Percentiles rank a stretch among this genome's conserved stretches.
Conservation (phyloP, 148 eudicot species). For the Nepenthes gracilis region DNA sequence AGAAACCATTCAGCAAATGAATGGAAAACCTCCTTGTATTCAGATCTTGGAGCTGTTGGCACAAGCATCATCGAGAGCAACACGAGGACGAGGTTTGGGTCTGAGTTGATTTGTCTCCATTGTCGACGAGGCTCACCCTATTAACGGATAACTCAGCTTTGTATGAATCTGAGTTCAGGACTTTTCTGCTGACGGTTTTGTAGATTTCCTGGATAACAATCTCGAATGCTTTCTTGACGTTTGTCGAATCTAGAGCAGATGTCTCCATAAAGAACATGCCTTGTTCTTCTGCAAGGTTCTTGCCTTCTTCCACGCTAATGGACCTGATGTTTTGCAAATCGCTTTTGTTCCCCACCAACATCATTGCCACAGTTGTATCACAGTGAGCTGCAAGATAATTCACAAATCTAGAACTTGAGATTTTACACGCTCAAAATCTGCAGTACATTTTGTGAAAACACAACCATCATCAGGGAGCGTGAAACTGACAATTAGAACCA, state of each 20-base stretch:
- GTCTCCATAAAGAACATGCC: constrained; percentile 73
- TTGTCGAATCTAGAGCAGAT: constrained; percentile 63
- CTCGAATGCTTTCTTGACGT: constrained; percentile 56
- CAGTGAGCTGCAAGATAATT: constrained; percentile 45
- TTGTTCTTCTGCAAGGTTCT: constrained; percentile 53
- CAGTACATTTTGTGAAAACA: too few species aligned
- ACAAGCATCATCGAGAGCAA: constrained; percentile 10
- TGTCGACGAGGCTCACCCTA: constrained; percentile 48
- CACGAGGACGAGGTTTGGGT: constrained; percentile 27
- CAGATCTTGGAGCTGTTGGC: too few species aligned
- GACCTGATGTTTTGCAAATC: constrained; percentile 62
- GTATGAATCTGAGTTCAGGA: constrained; percentile 57
- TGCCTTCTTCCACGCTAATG: constrained; percentile 53
- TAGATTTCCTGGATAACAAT: constrained; percentile 52
- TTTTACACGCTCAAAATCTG: neutral
- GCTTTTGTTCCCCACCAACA: constrained; percentile 57
- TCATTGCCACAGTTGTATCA: constrained; percentile 55
- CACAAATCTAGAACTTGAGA: neutral
- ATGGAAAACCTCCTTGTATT: too few species aligned
- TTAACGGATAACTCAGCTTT: constrained; percentile 53
- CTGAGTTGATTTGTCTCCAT: constrained; percentile 26
- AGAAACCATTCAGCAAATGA: too few species aligned
- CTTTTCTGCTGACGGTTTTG: constrained; percentile 43
- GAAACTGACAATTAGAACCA: neutral
- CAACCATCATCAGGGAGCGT: neutral